Conservation (phyloP, 164 flowering plant genomes). For the Malania oleifera region DNA sequence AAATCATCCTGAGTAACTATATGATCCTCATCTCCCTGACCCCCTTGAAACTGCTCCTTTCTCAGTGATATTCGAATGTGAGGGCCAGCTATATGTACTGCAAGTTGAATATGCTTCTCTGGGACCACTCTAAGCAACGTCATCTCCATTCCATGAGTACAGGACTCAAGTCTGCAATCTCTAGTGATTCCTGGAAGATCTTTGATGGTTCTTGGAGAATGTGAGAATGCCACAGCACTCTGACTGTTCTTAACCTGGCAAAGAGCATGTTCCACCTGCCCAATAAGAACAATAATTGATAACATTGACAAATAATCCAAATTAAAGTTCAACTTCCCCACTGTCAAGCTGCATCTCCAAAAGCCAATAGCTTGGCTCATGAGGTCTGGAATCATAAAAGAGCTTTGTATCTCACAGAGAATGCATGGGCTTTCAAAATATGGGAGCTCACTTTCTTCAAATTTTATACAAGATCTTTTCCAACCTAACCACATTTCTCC, state of each 20-base stretch:
- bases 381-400: constrained; percentile 30
- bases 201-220: constrained; percentile 21
- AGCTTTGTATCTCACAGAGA: constrained; percentile 47
- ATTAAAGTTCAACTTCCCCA: constrained; percentile 59
- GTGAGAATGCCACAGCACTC: constrained; percentile 18
- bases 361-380: constrained; percentile 31
- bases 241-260: constrained; percentile 17
- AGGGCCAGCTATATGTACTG: constrained; percentile 58
- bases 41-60: constrained; percentile 24
- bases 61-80: constrained; percentile 37
- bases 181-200: constrained; percentile 22
- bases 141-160: constrained; percentile 22
- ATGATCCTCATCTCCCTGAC: constrained; percentile 13
- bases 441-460: constrained; percentile 27
- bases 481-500: constrained; percentile 53
- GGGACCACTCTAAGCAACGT: constrained; percentile 43
- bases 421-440: constrained; percentile 50
- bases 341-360: constrained; percentile 40
- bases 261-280: constrained; percentile 42
- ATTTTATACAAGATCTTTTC: constrained; percentile 27
- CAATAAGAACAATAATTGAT: constrained; percentile 39
- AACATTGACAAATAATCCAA: constrained; percentile 46
- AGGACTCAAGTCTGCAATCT: constrained; percentile 21
- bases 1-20: constrained; percentile 19
- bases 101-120: constrained; percentile 54